These are phyloP conservation scores for Anthoceros angustus DNA, from an alignment of 225 moss, liverwort and hornwort genomes.

Conservation along the genomic window DNA sequence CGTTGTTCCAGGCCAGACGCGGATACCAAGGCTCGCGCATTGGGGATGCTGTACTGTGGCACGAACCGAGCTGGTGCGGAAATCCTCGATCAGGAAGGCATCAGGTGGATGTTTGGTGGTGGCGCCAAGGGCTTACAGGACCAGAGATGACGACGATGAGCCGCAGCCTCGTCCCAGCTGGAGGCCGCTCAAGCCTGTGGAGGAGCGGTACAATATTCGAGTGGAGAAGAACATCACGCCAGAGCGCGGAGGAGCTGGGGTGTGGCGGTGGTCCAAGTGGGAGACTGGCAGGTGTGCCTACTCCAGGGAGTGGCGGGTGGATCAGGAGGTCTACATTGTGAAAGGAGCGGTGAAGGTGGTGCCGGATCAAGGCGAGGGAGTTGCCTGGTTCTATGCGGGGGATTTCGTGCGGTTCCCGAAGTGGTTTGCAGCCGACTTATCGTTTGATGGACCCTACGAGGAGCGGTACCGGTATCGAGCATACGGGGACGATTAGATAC, in stretches of 20 bases:
- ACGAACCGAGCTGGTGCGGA: too few relatives aligned
- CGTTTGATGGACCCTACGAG: conserved; percentile 58
- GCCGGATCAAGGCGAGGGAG: conserved; percentile 50
- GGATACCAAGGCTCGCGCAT: too few relatives aligned
- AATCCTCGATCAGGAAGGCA: not conserved
- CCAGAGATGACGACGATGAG: not conserved
- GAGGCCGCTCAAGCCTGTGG: conserved; percentile 40
- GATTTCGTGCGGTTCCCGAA: conserved; percentile 78
- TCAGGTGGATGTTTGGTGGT: not conserved
- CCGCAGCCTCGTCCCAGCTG: not conserved
- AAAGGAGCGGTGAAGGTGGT: conserved; percentile 54
- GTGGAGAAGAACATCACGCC: conserved; percentile 50
- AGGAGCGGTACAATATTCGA: conserved; percentile 66
- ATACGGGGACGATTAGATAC: conserved; percentile 39
- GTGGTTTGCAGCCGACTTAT: conserved; percentile 48
- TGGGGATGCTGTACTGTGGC: too few relatives aligned
- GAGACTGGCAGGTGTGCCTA: conserved; percentile 39
- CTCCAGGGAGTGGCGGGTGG: conserved; percentile 56
- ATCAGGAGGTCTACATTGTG: conserved; percentile 61
- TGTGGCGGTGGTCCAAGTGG: conserved; percentile 69
- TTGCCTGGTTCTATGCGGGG: conserved; percentile 65
- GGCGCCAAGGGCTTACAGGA: not conserved
- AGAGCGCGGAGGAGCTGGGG: conserved; percentile 41
- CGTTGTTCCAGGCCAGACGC: too few relatives aligned
- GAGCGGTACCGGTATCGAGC: conserved; percentile 59